These are phyloP conservation scores for Vitis hybrid DNA, from an alignment of 177 flowering plant species.

Conservation along the genomic window DNA sequence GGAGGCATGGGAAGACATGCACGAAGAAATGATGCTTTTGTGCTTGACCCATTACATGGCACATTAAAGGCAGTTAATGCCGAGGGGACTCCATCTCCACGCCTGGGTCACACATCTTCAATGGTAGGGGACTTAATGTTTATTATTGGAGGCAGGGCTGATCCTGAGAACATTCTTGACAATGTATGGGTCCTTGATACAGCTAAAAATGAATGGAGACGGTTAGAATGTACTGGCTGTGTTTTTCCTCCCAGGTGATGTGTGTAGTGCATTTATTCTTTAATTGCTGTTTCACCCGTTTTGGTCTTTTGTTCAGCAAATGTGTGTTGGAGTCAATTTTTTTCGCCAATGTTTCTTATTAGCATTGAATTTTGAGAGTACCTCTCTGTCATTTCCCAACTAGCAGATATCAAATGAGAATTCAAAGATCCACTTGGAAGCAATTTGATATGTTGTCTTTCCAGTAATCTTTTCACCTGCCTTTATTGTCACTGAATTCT, in stretches of 20 bases:
- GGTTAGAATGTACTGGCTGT: conserved; percentile 48
- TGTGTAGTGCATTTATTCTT: neutral
- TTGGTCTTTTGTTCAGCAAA: neutral
- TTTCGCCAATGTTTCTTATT: neutral
- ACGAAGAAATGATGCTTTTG: conserved; percentile 63
- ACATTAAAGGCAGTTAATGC: conserved; percentile 31
- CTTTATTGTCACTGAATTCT: neutral
- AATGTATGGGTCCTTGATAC: conserved; percentile 74
- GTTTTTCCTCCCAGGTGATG: conserved; percentile 70
- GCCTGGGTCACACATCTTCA: conserved; percentile 78
- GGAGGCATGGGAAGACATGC: conserved; percentile 93
- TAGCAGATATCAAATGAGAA: neutral
- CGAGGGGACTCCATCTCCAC: conserved; percentile 58
- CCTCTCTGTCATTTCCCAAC: neutral
- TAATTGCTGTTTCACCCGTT: neutral
- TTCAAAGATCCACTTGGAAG: conserved; percentile 1
- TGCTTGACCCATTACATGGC: conserved; percentile 59
- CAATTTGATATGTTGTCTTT: neutral
- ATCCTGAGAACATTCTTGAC: conserved; percentile 65
- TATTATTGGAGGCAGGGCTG: conserved; percentile 91
- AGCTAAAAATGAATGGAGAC: conserved; percentile 47
- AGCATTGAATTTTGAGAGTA: neutral
- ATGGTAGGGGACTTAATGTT: conserved; percentile 57
- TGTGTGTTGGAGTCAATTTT: neutral
- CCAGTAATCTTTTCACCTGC: neutral